Percentiles rank a stretch among this genome's conserved stretches.
Evolutionary conservation across 225 moss, liverwort and hornwort genomes (phyloP).

Genomic region (Sphagnum tenellum): DNA sequence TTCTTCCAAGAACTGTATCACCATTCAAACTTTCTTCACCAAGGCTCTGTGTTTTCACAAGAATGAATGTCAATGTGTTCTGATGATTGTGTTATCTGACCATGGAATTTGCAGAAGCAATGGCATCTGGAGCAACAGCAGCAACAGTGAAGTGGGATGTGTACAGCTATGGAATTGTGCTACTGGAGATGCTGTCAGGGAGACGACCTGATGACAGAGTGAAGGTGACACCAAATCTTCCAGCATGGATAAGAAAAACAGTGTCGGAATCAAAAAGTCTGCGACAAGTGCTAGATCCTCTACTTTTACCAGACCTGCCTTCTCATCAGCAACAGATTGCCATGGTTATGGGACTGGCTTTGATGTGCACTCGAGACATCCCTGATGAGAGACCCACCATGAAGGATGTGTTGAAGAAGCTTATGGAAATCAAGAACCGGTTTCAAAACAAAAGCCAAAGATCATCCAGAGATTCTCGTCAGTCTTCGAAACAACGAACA

Average conservation of each 20-base stretch:
- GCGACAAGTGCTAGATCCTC: neutral
- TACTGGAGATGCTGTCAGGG: conserved; percentile 16
- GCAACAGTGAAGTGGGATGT: conserved; percentile 16
- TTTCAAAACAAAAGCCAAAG: no score
- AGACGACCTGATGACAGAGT: conserved; percentile 6
- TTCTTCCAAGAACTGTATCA: no score
- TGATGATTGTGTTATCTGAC: neutral
- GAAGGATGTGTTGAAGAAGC: conserved; percentile 2
- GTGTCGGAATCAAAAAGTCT: neutral
- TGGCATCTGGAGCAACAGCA: conserved; percentile 6
- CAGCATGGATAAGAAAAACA: conserved; percentile 5
- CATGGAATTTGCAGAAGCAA: neutral
- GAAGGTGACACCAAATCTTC: conserved; percentile 4
- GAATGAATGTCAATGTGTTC: conserved; percentile 9
- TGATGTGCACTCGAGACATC: conserved; percentile 6
- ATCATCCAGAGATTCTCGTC: no score
- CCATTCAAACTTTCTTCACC: no score
- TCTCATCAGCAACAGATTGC: neutral
- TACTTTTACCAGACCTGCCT: no score
- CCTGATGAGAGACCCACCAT: conserved; percentile 6
- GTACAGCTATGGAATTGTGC: conserved; percentile 16
- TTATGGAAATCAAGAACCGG: neutral
- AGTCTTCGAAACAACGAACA: no score
- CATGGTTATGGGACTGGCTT: neutral
- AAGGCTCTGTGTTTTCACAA: no score